phyloP scores from a whole-genome alignment of 2,329 filamentous ascomycete genomes.

The Eurotiales sp. region DNA sequence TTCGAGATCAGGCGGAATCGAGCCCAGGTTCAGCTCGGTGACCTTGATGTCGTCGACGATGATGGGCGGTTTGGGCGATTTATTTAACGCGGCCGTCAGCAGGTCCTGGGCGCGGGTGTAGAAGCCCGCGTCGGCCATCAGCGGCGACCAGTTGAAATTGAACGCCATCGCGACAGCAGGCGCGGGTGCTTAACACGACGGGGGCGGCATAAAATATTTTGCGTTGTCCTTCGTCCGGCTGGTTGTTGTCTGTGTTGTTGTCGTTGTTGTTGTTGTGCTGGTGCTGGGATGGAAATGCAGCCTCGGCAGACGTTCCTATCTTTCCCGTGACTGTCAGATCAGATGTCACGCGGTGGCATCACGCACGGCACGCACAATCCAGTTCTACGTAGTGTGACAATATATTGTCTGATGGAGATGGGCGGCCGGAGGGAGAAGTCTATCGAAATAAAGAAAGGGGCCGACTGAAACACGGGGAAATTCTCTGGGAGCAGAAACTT shows the following conservation, averaged over 20 bases:
- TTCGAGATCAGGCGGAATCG: constrained; percentile 89
- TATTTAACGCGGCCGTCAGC: constrained; percentile 92
- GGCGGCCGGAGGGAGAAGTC: not conserved
- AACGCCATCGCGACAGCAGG: constrained; percentile 70
- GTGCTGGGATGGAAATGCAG: not conserved
- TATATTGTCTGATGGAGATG: too few relatives aligned
- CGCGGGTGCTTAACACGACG: constrained; percentile 5
- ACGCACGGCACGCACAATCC: not conserved
- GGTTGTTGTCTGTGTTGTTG: too few relatives aligned
- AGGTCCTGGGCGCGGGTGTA: constrained; percentile 89
- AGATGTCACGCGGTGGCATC: not conserved
- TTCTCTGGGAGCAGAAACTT: too few relatives aligned
- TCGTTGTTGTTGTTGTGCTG: not conserved
- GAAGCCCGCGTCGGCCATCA: constrained; percentile 90
- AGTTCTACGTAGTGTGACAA: too few relatives aligned
- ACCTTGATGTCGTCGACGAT: constrained; percentile 99
- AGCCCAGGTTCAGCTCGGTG: constrained; percentile 93
- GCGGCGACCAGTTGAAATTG: constrained; percentile 99
- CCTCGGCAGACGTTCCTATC: constrained; percentile 8
- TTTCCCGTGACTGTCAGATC: constrained; percentile 7
- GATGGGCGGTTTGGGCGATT: constrained; percentile 94
- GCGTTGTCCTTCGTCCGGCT: not conserved
- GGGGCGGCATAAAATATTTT: constrained; percentile 7
- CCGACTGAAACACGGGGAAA: not conserved
- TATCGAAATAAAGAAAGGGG: constrained; percentile 18